Evolutionary conservation across 352 stramenopile species (phyloP).

Genomic region (Thalassiosira mediterranea): DNA sequence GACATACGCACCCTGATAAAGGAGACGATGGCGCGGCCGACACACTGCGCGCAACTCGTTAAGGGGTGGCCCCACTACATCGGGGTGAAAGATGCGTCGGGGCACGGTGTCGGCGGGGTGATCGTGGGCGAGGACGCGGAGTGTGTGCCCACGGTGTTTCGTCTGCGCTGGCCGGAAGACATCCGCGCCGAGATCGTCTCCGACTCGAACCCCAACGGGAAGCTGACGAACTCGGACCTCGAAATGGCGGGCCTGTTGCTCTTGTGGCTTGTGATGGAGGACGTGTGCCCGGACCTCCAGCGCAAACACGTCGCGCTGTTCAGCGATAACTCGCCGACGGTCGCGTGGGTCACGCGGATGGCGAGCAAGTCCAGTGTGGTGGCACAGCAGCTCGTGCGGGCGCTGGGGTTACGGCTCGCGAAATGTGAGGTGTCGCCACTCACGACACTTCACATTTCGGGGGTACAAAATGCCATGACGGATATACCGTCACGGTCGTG

Average conservation of each 20-base stretch:
- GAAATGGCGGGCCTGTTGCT: slow-evolving; percentile 34
- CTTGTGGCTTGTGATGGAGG: slow-evolving; percentile 36
- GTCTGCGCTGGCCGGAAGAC: slow-evolving; percentile 21
- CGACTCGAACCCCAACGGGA: background rate
- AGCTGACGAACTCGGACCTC: slow-evolving; percentile 49
- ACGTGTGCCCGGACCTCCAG: background rate
- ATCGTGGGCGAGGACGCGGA: slow-evolving; percentile 10
- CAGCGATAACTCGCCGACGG: slow-evolving; percentile 21
- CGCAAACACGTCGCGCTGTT: background rate
- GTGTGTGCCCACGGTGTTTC: slow-evolving; percentile 23
- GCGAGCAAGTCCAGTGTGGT: background rate
- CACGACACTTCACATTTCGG: slow-evolving; percentile 7
- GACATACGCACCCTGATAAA: slow-evolving; percentile 4
- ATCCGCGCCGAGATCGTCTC: slow-evolving; percentile 7
- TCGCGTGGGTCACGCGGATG: background rate
- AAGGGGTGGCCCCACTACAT: slow-evolving; percentile 26
- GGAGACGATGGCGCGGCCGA: background rate
- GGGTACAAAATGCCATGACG: slow-evolving; percentile 24
- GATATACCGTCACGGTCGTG: slow-evolving; percentile 41
- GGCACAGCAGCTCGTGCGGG: background rate
- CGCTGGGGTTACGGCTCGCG: background rate
- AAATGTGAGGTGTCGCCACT: background rate
- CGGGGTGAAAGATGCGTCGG: slow-evolving; percentile 31
- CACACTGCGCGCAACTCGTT: background rate
- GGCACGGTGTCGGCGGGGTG: slow-evolving; percentile 17